Percentiles rank a stretch among this genome's conserved stretches.
Evolutionary conservation across 768 basidiomycete genomes (phyloP).

Genomic region (Trametes cubensis): DNA sequence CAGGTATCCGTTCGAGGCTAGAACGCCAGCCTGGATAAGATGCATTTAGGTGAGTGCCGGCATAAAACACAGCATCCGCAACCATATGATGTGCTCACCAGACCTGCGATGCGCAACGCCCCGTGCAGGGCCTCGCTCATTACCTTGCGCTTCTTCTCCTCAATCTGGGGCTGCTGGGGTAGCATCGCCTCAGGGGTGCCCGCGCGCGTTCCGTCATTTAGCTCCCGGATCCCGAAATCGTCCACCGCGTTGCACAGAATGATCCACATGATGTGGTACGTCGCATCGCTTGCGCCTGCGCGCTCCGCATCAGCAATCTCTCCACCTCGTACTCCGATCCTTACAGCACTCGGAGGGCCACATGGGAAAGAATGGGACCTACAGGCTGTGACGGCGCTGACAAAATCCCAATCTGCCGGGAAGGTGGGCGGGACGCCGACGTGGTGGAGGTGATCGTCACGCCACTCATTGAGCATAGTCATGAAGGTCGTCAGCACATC

Average conservation of each 20-base stretch:
- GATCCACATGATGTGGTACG: slow-evolving; percentile 93
- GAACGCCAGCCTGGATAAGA: slow-evolving; percentile 64
- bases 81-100: slow-evolving; percentile 55
- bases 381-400: slow-evolving; percentile 71
- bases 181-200: slow-evolving; percentile 40
- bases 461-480: slow-evolving; percentile 66
- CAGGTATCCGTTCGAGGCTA: slow-evolving; percentile 87
- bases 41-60: not conserved
- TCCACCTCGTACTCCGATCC: too few relatives aligned
- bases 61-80: not conserved
- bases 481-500: slow-evolving; percentile 63
- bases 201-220: slow-evolving; percentile 51
- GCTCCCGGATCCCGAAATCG: slow-evolving; percentile 81
- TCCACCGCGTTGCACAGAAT: slow-evolving; percentile 79
- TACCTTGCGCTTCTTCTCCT: slow-evolving; percentile 67
- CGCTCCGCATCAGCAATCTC: slow-evolving; percentile 40
- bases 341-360: not conserved
- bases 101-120: slow-evolving; percentile 84
- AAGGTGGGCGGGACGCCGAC: slow-evolving; percentile 90
- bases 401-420: slow-evolving; percentile 88
- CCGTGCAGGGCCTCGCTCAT: slow-evolving; percentile 83
- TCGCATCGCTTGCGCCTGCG: slow-evolving; percentile 81
- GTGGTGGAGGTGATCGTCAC: slow-evolving; percentile 68
- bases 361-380: slow-evolving; percentile 26
- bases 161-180: slow-evolving; percentile 53